A percentile compares a stretch with the other conserved stretches of the same genome.
phyloP scores from a whole-genome alignment of 352 stramenopile species.

The Globisporangium nodosum region DNA sequence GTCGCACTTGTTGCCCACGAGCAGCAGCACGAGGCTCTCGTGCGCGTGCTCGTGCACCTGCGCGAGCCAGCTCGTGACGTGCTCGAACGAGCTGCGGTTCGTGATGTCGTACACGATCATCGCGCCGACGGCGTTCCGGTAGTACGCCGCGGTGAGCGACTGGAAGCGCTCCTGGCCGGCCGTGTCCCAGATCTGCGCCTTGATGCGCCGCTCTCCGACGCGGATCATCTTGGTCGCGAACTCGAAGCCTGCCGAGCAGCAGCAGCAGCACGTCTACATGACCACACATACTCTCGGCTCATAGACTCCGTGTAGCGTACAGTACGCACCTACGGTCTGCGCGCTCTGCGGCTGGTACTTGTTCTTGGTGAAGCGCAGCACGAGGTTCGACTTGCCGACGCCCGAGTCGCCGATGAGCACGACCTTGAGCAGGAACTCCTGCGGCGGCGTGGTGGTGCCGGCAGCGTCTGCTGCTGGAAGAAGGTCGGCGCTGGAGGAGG shows the following conservation, averaged over 20 bases:
- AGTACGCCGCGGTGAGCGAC: conserved; percentile 90
- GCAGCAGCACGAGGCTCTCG: conserved; percentile 75
- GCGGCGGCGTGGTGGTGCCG: conserved; percentile 10
- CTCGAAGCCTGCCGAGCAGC: conserved; percentile 56
- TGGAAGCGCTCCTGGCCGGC: conserved; percentile 89
- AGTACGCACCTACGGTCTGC: conserved; percentile 54
- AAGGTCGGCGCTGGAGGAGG: too few species aligned
- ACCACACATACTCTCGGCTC: neutral
- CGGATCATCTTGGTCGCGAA: conserved; percentile 86
- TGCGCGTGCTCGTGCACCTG: conserved; percentile 82
- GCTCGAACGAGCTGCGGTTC: conserved; percentile 78
- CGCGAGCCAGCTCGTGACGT: conserved; percentile 68
- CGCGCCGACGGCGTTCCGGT: conserved; percentile 85
- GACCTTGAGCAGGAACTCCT: conserved; percentile 78
- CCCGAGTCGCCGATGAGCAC: conserved; percentile 86
- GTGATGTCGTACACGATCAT: conserved; percentile 94
- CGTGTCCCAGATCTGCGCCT: conserved; percentile 88
- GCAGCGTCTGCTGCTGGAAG: neutral
- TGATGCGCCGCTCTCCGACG: conserved; percentile 75
- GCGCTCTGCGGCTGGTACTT: conserved; percentile 74
- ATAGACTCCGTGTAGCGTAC: neutral
- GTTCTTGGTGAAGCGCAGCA: conserved; percentile 88
- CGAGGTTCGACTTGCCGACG: conserved; percentile 86
- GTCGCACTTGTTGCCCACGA: conserved; percentile 88
- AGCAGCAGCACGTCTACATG: too few species aligned